Evolutionary conservation across 163 green algal genomes (phyloP).

Genomic region (Prototheca wickerhamii): DNA sequence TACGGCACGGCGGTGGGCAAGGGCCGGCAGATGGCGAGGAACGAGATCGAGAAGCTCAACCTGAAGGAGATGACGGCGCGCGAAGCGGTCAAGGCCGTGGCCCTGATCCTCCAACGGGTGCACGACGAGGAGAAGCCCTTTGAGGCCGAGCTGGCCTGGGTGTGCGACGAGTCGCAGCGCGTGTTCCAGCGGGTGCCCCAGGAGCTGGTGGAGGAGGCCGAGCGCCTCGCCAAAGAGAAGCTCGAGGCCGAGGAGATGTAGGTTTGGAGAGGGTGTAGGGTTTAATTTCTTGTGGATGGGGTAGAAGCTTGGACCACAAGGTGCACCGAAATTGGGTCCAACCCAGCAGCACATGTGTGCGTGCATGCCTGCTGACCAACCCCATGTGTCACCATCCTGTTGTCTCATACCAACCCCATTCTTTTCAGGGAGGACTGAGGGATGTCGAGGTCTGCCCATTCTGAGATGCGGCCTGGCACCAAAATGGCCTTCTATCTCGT

Average conservation of each 20-base stretch:
- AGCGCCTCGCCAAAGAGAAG: conserved; percentile 68
- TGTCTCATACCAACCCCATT: no score
- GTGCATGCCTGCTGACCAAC: no score
- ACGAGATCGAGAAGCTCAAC: conserved; percentile 97
- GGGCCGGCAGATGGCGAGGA: conserved; percentile 87
- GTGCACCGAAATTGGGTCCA: no score
- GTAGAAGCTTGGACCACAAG: no score
- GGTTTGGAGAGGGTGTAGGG: neutral
- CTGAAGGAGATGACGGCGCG: conserved; percentile 78
- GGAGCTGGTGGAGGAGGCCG: conserved; percentile 66
- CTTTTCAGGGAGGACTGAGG: neutral
- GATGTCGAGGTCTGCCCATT: neutral
- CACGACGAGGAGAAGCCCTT: conserved; percentile 98
- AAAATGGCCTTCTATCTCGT: no score
- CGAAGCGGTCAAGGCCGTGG: conserved; percentile 80
- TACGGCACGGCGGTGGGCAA: conserved; percentile 94
- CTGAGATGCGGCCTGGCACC: no score
- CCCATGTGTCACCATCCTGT: no score
- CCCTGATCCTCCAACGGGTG: conserved; percentile 81
- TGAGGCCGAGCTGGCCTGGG: conserved; percentile 94
- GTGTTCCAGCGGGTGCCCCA: conserved; percentile 67
- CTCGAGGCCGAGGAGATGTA: conserved; percentile 67
- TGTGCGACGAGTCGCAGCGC: conserved; percentile 77
- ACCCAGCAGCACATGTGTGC: no score
- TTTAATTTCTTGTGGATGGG: neutral